phyloP scores from a whole-genome alignment of 2,329 filamentous ascomycete species.

The Trichoderma sp. region DNA sequence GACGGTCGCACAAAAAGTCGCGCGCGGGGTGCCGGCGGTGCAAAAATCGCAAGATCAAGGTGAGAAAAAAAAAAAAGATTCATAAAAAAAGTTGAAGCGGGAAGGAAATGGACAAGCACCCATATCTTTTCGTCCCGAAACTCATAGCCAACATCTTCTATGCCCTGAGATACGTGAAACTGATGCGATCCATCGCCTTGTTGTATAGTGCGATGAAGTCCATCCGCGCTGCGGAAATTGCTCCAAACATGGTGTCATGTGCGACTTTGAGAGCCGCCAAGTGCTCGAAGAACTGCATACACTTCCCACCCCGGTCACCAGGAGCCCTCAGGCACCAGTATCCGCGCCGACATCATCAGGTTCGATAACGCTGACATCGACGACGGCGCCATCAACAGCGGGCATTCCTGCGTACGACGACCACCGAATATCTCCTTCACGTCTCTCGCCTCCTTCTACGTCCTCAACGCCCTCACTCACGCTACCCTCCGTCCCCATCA shows the following conservation, averaged over 20 bases:
- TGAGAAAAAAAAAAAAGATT: conserved; percentile 35
- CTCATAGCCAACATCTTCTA: not conserved
- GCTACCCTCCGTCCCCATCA: conserved; percentile 35
- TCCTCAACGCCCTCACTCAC: conserved; percentile 28
- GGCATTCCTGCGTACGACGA: conserved; percentile 12
- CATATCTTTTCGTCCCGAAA: not conserved
- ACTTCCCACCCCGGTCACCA: conserved; percentile 42
- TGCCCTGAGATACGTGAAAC: not conserved
- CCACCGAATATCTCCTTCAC: conserved; percentile 21
- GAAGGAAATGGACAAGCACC: not conserved
- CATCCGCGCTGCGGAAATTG: conserved; percentile 70
- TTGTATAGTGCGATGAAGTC: conserved; percentile 64
- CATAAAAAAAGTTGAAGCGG: conserved; percentile 28
- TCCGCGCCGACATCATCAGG: conserved; percentile 24
- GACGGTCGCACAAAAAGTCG: conserved; percentile 71
- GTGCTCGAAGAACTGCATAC: conserved; percentile 51
- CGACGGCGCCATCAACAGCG: not conserved
- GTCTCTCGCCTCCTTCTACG: conserved; percentile 22
- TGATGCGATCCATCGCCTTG: not conserved
- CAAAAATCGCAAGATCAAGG: conserved; percentile 72
- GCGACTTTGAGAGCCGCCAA: conserved; percentile 64
- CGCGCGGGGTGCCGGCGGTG: conserved; percentile 68
- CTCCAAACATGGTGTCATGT: conserved; percentile 66
- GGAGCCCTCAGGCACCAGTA: conserved; percentile 24
- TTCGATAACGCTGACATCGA: conserved; percentile 32